Evolutionary conservation across 225 moss, liverwort and hornwort species (phyloP).

Genomic region (Pseudoscleropodium purum): DNA sequence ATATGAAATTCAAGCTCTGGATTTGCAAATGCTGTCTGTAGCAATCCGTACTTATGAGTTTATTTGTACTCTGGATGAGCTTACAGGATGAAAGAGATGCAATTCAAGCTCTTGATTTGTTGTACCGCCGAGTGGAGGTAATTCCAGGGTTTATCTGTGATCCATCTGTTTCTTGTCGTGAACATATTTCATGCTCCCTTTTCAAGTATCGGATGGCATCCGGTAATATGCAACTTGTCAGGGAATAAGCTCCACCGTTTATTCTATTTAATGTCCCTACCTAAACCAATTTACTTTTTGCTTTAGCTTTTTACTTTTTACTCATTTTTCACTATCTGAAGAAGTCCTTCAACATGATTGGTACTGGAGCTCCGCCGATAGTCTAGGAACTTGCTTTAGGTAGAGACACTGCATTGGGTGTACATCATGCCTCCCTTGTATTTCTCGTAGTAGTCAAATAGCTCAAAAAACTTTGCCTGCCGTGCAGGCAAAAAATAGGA

Average conservation of each 20-base stretch:
- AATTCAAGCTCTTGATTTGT: slow-evolving; percentile 88
- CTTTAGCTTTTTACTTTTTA: not conserved
- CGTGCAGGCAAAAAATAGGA: not conserved
- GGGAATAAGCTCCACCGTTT: not conserved
- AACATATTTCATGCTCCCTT: not conserved
- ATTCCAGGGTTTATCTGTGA: not conserved
- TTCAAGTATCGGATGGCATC: not conserved
- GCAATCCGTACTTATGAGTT: not conserved
- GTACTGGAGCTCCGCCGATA: not conserved
- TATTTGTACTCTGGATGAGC: not conserved
- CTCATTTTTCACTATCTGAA: not conserved
- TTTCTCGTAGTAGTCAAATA: not conserved
- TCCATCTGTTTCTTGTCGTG: not conserved
- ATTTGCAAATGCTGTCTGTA: not conserved
- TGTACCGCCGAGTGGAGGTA: slow-evolving; percentile 90
- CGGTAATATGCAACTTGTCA: not conserved
- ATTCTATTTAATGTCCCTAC: not conserved
- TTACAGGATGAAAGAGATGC: slow-evolving; percentile 82
- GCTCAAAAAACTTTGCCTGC: not conserved
- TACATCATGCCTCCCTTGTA: not conserved
- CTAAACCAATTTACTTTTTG: too few relatives aligned
- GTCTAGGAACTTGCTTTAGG: not conserved
- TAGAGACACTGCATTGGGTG: not conserved
- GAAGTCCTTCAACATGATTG: not conserved
- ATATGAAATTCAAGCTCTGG: not conserved